Evolutionary conservation across 768 basidiomycete genomes (phyloP).

Genomic region (Galerina marginata): DNA sequence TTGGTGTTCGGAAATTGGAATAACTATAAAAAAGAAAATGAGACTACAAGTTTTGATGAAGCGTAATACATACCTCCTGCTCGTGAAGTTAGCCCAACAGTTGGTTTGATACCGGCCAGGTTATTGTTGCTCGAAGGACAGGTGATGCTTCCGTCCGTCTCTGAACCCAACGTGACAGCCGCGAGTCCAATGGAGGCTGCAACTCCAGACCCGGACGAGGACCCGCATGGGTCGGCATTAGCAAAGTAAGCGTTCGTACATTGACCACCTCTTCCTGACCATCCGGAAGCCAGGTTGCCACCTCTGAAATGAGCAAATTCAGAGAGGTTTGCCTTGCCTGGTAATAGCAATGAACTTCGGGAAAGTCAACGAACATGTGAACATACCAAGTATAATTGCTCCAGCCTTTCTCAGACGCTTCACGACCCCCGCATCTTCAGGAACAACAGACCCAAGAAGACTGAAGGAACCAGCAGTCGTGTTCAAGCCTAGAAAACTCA

Average conservation of each 20-base stretch:
- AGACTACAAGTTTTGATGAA: neutral
- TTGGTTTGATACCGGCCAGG: conserved; percentile 64
- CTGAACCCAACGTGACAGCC: conserved; percentile 53
- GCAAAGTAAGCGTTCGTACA: conserved; percentile 55
- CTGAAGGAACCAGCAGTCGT: conserved; percentile 52
- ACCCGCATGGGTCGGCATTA: conserved; percentile 59
- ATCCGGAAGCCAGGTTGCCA: conserved; percentile 48
- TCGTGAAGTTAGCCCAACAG: conserved; percentile 61
- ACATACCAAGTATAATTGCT: conserved; percentile 49
- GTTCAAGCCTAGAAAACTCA: conserved; percentile 41
- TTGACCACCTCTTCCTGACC: conserved; percentile 65
- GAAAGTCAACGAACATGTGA: neutral
- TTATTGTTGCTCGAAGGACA: conserved; percentile 60
- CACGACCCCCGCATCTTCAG: conserved; percentile 51
- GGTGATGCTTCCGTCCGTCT: conserved; percentile 61
- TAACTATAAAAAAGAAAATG: conserved; percentile 38
- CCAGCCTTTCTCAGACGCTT: conserved; percentile 47
- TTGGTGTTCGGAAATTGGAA: conserved; percentile 62
- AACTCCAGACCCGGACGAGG: conserved; percentile 64
- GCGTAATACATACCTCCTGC: conserved; percentile 50
- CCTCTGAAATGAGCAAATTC: conserved; percentile 60
- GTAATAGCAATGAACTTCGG: neutral
- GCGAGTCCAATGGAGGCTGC: conserved; percentile 56
- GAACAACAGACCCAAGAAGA: conserved; percentile 47
- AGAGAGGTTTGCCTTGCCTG: conserved; percentile 61